These are phyloP conservation scores for Exophiala dermatitidis DNA, from an alignment of 2,329 filamentous ascomycete genomes.

Conservation along the genomic window DNA sequence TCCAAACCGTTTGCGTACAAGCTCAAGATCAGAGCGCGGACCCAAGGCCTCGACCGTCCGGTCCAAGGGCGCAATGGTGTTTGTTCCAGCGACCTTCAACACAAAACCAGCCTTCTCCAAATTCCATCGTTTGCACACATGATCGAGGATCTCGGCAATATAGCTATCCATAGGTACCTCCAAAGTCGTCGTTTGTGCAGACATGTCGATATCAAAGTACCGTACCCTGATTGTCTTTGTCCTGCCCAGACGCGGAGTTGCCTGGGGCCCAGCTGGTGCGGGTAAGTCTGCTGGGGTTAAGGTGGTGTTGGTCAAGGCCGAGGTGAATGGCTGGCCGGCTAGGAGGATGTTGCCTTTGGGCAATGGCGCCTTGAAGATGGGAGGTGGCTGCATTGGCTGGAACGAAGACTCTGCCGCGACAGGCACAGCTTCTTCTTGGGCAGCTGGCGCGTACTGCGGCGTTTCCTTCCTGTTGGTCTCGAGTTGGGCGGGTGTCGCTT, in stretches of 20 bases:
- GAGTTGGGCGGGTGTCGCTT: slow-evolving; percentile 50
- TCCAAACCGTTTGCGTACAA: slow-evolving; percentile 56
- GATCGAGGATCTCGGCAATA: slow-evolving; percentile 60
- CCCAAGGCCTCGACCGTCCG: slow-evolving; percentile 59
- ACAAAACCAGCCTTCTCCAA: slow-evolving; percentile 59
- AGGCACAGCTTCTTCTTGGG: slow-evolving; percentile 31
- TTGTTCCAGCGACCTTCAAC: slow-evolving; percentile 56
- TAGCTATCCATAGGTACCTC: slow-evolving; percentile 59
- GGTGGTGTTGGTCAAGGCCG: slow-evolving; percentile 40
- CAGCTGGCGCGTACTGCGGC: slow-evolving; percentile 41
- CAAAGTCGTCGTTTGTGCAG: slow-evolving; percentile 46
- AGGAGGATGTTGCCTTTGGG: slow-evolving; percentile 36
- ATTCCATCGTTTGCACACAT: slow-evolving; percentile 54
- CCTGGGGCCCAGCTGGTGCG: slow-evolving; percentile 37
- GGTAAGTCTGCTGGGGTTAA: slow-evolving; percentile 43
- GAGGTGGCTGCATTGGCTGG: slow-evolving; percentile 3
- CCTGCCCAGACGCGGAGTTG: slow-evolving; percentile 50
- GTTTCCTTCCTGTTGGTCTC: slow-evolving; percentile 53
- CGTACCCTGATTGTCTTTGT: slow-evolving; percentile 54
- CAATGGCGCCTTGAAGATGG: slow-evolving; percentile 18
- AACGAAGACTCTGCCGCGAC: slow-evolving; percentile 23
- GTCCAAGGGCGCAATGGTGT: slow-evolving; percentile 57
- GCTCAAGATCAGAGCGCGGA: slow-evolving; percentile 53
- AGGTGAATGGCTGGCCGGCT: slow-evolving; percentile 39
- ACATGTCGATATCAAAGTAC: slow-evolving; percentile 54